phyloP scores from a whole-genome alignment of 371 early-diverging fungal species.

The Modicella reniformis region DNA sequence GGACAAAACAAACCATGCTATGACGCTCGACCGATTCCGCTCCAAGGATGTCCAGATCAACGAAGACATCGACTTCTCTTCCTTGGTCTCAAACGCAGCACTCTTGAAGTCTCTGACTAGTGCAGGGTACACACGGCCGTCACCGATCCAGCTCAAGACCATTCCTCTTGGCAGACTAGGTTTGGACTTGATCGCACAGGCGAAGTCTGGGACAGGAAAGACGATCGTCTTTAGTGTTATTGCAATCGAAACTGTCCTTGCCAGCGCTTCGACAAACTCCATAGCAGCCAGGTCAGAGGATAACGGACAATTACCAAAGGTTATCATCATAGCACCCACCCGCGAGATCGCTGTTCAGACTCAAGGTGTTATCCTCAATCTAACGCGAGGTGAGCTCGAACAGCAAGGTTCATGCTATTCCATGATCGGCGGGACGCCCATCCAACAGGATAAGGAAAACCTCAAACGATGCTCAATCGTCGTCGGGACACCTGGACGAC shows the following conservation, averaged over 20 bases:
- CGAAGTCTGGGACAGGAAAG: constrained; percentile 97
- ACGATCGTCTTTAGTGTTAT: constrained; percentile 95
- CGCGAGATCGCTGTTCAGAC: constrained; percentile 94
- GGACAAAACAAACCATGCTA: constrained; percentile 22
- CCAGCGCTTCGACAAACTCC: constrained; percentile 14
- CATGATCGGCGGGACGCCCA: constrained; percentile 88
- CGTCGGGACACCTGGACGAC: constrained; percentile 92
- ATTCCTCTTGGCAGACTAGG: constrained; percentile 85
- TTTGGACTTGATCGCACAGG: constrained; percentile 89
- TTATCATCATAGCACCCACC: constrained; percentile 89
- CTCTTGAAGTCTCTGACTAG: constrained; percentile 64
- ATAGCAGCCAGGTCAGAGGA: background rate
- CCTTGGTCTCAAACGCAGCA: constrained; percentile 59
- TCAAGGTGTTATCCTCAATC: constrained; percentile 75
- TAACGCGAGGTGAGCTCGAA: constrained; percentile 62
- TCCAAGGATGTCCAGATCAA: constrained; percentile 69
- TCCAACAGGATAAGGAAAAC: constrained; percentile 74
- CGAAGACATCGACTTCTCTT: constrained; percentile 67
- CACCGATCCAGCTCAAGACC: constrained; percentile 90
- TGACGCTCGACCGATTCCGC: constrained; percentile 48
- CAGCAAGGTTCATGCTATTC: constrained; percentile 74
- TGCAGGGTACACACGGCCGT: constrained; percentile 74
- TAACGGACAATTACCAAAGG: constrained; percentile 59
- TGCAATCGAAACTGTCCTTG: constrained; percentile 79
- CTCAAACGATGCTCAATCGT: constrained; percentile 79